Base-by-base conservation (phyloP, 768 basidiomycete genomes). In the Tephrocybe sp. region DNA sequence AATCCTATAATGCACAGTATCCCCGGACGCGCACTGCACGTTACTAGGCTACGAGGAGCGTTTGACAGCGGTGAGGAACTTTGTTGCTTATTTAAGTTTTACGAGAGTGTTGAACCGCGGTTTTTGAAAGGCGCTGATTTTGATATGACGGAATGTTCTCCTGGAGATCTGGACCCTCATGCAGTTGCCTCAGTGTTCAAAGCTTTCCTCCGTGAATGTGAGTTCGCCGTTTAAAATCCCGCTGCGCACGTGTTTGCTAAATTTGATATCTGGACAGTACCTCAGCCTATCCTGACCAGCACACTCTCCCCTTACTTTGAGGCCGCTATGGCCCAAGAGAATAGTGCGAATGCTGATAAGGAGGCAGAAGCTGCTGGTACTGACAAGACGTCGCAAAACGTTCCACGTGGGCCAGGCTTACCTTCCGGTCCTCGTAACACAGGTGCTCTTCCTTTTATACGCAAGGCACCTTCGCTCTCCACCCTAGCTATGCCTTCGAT, bases 151-250 rank as follows among this genome's bases (percentile, higher is more conserved):
- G 80, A 82, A 54, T 88, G 85, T 55, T 78, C 79, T 44, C 93
- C 92, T 20, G 83, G 88, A 7, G 93, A 98, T 61, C 70, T 98
- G 32, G 95, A 98, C 63, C 95, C 95, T 41, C 93, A 98, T 66
- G 91, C 92, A 1, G 94, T 98, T 6, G 85, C 94, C 16, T 90
- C 91, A 20, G 73, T 96, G 26, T 97, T 96, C 72, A 97, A 96
- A 67, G 87, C 91, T 1, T 98, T 84, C 65, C 74, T 98, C 38
- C 87, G 95, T 50, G 93, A 97, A 78, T 72, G 94, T 96, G 69
- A 74, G 94, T 77, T 6, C 12, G 31, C 16, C 36, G 52, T 39
- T 31, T 13, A 31, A 12, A 31, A 30, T 42, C 32, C 60, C 45
- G n/a, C 49, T 14, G 20, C 30, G 26, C 16, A 8, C 32, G 33